Evolutionary conservation across 768 basidiomycete genomes (phyloP), one percentile per base, ranked within the genome.

Genomic region (Nevesoporus exiguus): DNA sequence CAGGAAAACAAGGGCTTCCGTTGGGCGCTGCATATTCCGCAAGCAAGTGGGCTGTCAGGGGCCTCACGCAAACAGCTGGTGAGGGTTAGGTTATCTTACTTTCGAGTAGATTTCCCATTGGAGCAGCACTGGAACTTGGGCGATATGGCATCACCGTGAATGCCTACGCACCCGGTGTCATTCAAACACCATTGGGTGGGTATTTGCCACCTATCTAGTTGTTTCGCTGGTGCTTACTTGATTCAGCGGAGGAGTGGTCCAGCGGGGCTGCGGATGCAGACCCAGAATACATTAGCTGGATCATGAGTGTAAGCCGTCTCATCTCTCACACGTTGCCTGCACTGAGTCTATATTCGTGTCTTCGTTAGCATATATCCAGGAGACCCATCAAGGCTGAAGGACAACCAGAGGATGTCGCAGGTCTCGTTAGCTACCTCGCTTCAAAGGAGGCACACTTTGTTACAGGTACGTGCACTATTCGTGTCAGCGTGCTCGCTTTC

Each of bases 61-160:
- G 39, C 39, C 39, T 40, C 39, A 40, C 39, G 7, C 39, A 40
- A 21, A 40, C 39, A 40, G 39, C 39, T 40, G 39, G 39, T 40
- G 21, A 40, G 39, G 21, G 11, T 9, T 4, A 40, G 11, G 19
- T 19, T 1, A 9, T 22, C 39, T 40, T 21, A 8, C 9, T 36
- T 11, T 10, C 5, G 7, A 40, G 19, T 10, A 21, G n/a, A 22
- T 22, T 5, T 40, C 39, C 22, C 21, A 40, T 40, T 5, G 39
- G 21, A 40, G 21, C 10, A 61, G 59, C 60, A 5, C 15, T 44
- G 27, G 75, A 76, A 54, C 60, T 72, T 17, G 69, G 66, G 0
- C 21, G 42, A 34, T 54, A 74, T 48, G 47, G 57, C 1, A 73
- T 76, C n/a, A 74, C 71, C 2, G 74, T 73, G 3, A 74, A 75